These are phyloP conservation scores for Linnemannia zychae DNA, from an alignment of 192 early-diverging fungal species.

Conservation along the genomic window DNA sequence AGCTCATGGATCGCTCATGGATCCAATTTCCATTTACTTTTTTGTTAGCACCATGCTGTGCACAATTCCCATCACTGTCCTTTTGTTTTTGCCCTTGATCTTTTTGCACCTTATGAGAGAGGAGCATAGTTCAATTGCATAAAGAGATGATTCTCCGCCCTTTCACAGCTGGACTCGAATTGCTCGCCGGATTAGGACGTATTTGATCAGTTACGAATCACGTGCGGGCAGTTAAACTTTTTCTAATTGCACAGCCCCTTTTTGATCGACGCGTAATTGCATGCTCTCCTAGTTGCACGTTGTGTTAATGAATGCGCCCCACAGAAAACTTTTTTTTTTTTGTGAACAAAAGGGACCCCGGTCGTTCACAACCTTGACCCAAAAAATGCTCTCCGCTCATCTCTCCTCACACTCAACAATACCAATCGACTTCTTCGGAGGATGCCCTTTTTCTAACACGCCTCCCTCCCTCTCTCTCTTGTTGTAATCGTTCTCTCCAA, in stretches of 20 bases:
- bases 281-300: not conserved
- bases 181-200: not conserved
- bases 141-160: not conserved
- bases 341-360: not conserved
- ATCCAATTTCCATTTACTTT: not conserved
- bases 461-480: not conserved
- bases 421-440: not conserved
- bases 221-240: not conserved
- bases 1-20: too few species aligned
- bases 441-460: not conserved
- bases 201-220: not conserved
- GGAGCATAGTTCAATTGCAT: not conserved
- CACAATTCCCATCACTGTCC: not conserved
- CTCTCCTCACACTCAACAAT: not conserved
- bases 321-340: not conserved
- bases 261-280: constrained; percentile 18
- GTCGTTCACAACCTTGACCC: too few species aligned
- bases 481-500: not conserved
- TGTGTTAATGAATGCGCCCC: not conserved
- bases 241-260: constrained; percentile 10
- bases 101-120: not conserved
- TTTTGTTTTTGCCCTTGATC: not conserved
- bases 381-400: not conserved
- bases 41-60: too few species aligned
- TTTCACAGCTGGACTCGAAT: not conserved